Evolutionary conservation across 2,329 filamentous ascomycete species (phyloP), one percentile per base, ranked within the genome.

Genomic region (Arthrinium puccinioides): DNA sequence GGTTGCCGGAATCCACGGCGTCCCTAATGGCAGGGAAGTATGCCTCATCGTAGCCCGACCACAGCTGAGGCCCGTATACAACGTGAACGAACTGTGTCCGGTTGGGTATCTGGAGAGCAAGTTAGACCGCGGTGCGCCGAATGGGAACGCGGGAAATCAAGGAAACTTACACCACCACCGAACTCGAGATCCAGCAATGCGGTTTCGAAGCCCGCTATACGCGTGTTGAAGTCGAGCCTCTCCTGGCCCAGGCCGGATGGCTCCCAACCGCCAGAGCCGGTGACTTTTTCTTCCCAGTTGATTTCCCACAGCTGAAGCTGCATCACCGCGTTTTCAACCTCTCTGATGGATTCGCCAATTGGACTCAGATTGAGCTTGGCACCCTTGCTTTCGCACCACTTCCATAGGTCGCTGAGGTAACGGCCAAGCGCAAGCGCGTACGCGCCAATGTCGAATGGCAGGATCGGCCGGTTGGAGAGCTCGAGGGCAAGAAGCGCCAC

Each of bases 11-110:
- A 44, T 84, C 76, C 27, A 96, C 69, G 8, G 83, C 80, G 52
- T 96, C 89, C 39, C 87, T 74, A 39, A 96, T 84, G n/a, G 82
- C 82, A 0, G 90, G 90, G 63, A 94, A 94, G 44, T 76, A 76
- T 0, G 75, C 74, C 39, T 75, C 74, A 21, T 83, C 74, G 47
- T 82, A 75, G 25, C 74, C 77, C 23, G 80, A 81, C 82, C 87
- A 89, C 3, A 77, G 67, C 52, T 87, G 77, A 1, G 92, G 92
- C 2, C 85, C 90, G 56, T 89, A 94, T 39, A 98, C 66, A 53
- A 94, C 74, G 61, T 96, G 92, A 60, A 94, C 95, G 71, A 88
- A 98, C 62, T 97, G 92, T 5, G 84, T 85, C 46, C 90, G 81
- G 50, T 87, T 87, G 26, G 86, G 85, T 5, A 94, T 74, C 84